These are phyloP conservation scores for Amanita pseudoporphyria DNA, from an alignment of 768 basidiomycete species.

Conservation along the genomic window DNA sequence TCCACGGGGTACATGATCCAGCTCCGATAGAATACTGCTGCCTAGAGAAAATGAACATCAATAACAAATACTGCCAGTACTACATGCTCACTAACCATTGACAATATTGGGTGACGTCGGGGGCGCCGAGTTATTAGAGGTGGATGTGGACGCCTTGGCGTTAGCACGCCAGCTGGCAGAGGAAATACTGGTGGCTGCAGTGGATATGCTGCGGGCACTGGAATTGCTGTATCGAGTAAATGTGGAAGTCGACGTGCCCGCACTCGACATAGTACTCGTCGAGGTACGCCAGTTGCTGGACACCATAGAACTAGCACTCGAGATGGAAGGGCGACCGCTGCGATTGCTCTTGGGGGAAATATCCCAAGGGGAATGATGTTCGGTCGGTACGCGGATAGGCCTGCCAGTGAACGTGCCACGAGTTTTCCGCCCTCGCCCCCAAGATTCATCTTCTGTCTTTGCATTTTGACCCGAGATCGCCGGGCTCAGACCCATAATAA, in stretches of 20 bases:
- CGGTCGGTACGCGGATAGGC: slow-evolving; percentile 7
- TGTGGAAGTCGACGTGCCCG: slow-evolving; percentile 57
- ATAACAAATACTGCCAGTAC: slow-evolving; percentile 7
- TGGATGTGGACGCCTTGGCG: slow-evolving; percentile 24
- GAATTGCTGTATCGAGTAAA: slow-evolving; percentile 78
- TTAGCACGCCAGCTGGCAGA: slow-evolving; percentile 63
- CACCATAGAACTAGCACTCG: slow-evolving; percentile 51
- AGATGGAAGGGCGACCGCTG: slow-evolving; percentile 40
- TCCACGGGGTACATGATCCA: slow-evolving; percentile 59
- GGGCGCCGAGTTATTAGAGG: slow-evolving; percentile 20
- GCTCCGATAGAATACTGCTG: slow-evolving; percentile 67
- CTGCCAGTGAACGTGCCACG: slow-evolving; percentile 12
- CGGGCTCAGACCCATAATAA: slow-evolving; percentile 63
- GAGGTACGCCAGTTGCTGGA: slow-evolving; percentile 77
- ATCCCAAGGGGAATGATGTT: slow-evolving; percentile 33
- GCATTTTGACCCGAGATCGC: slow-evolving; percentile 23
- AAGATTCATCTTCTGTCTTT: slow-evolving; percentile 32
- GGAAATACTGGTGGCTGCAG: slow-evolving; percentile 74
- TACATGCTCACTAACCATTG: slow-evolving; percentile 52
- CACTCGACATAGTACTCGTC: slow-evolving; percentile 58
- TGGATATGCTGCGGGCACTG: slow-evolving; percentile 65
- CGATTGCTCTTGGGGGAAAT: slow-evolving; percentile 54
- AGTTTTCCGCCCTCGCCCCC: slow-evolving; percentile 40
- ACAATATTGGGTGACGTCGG: slow-evolving; percentile 54
- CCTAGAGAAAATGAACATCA: slow-evolving; percentile 30